Evolutionary conservation across 2,329 filamentous ascomycete species (phyloP).

Genomic region (Ceratocystis huliohia): DNA sequence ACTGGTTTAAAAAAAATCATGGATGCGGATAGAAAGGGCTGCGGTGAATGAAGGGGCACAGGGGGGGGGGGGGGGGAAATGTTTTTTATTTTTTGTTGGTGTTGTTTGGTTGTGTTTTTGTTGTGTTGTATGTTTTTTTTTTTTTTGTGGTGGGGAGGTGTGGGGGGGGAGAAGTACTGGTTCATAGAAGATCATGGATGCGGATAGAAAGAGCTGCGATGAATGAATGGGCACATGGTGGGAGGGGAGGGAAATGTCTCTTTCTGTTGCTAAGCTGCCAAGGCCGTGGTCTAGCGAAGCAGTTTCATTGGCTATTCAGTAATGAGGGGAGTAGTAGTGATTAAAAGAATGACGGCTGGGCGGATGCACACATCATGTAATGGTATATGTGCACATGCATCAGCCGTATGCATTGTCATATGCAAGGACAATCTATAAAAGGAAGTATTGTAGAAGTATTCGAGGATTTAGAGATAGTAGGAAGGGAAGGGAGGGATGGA

Average conservation of each 20-base stretch:
- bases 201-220: background rate
- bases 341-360: background rate
- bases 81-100: too few species aligned
- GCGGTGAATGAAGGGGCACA: background rate
- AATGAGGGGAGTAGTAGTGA: background rate
- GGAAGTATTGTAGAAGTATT: background rate
- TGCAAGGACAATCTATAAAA: background rate
- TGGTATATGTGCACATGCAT: background rate
- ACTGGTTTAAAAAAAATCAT: background rate
- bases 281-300: background rate
- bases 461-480: background rate
- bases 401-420: background rate
- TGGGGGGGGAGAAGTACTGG: background rate
- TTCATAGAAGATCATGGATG: background rate
- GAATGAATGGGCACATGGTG: background rate
- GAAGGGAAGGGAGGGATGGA: background rate
- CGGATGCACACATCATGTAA: background rate
- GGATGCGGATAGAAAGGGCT: background rate
- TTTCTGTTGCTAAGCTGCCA: constrained; percentile 9
- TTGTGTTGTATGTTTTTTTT: too few species aligned
- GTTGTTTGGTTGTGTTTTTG: too few species aligned
- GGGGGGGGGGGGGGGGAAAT: background rate
- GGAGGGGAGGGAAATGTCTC: background rate
- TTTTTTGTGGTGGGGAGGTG: too few species aligned
- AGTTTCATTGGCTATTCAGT: background rate